Conservation (phyloP, 1,284 basidiomycete genomes). For the Ceraceosorus bombacis region DNA sequence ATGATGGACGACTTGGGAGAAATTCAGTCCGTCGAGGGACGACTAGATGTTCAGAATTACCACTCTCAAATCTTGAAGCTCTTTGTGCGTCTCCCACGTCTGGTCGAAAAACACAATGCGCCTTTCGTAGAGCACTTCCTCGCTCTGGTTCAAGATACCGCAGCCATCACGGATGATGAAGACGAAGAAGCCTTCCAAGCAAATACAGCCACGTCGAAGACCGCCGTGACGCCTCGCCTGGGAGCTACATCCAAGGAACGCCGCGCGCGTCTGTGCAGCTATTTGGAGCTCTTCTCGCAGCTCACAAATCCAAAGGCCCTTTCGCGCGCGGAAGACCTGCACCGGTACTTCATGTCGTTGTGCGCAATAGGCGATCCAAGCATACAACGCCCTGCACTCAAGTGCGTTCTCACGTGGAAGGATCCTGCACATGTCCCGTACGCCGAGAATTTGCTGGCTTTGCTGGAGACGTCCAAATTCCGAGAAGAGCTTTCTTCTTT, state of each 20-base stretch:
- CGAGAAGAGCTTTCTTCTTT: slow-evolving; percentile 76
- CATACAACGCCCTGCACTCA: slow-evolving; percentile 69
- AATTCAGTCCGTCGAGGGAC: slow-evolving; percentile 22
- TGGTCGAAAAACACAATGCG: slow-evolving; percentile 35
- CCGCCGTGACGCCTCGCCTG: slow-evolving; percentile 10
- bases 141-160: slow-evolving; percentile 21
- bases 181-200: slow-evolving; percentile 1
- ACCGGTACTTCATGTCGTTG: slow-evolving; percentile 63
- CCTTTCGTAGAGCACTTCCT: slow-evolving; percentile 34
- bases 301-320: slow-evolving; percentile 85
- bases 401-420: slow-evolving; percentile 79
- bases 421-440: slow-evolving; percentile 62
- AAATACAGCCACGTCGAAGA: too few species aligned
- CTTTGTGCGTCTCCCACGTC: slow-evolving; percentile 19
- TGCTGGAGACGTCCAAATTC: slow-evolving; percentile 81
- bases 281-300: slow-evolving; percentile 75
- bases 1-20: not conserved
- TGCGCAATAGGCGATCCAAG: slow-evolving; percentile 76
- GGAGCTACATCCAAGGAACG: slow-evolving; percentile 19
- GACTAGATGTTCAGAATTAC: slow-evolving; percentile 39
- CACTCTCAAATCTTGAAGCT: slow-evolving; percentile 37
- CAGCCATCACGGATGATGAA: slow-evolving; percentile 19
- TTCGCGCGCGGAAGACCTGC: slow-evolving; percentile 63
- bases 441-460: slow-evolving; percentile 60
- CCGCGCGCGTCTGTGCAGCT: slow-evolving; percentile 50